Evolutionary conservation across 805 yeast species (phyloP).

Genomic region (Saturnispora sanitii): DNA sequence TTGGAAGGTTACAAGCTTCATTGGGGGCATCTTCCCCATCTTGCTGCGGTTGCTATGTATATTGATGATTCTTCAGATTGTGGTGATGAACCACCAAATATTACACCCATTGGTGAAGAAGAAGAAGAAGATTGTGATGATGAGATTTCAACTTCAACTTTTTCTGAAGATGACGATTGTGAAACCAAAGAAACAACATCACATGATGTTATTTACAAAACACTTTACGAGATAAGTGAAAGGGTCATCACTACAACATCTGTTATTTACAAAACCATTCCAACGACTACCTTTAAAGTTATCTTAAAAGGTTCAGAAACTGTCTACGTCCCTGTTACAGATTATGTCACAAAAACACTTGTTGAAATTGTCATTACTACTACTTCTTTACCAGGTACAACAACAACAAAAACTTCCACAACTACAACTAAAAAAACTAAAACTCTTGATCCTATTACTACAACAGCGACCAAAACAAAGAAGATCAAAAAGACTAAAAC

Average conservation of each 20-base stretch:
- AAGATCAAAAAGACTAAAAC: conserved; percentile 13
- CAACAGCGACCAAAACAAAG: neutral
- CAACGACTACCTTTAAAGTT: neutral
- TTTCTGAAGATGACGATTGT: neutral
- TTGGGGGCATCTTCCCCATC: neutral
- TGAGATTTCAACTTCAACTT: neutral
- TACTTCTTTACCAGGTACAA: neutral
- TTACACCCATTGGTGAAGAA: neutral
- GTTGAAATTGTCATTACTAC: neutral
- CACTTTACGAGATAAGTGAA: conserved; percentile 2
- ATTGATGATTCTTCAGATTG: neutral
- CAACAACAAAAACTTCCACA: neutral
- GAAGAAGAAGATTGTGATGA: neutral
- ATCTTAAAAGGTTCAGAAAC: neutral
- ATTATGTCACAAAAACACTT: neutral
- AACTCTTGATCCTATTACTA: neutral
- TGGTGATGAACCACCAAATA: neutral
- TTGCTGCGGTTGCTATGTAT: neutral
- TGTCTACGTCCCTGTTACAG: neutral
- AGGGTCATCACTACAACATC: neutral
- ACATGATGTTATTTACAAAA: neutral
- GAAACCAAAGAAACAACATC: neutral
- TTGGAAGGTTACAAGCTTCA: neutral
- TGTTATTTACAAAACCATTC: neutral
- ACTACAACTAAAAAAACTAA: neutral